Evolutionary conservation across 2,329 filamentous ascomycete species (phyloP), one percentile per base, ranked within the genome.

Genomic region (Neonectria neomacrospora): DNA sequence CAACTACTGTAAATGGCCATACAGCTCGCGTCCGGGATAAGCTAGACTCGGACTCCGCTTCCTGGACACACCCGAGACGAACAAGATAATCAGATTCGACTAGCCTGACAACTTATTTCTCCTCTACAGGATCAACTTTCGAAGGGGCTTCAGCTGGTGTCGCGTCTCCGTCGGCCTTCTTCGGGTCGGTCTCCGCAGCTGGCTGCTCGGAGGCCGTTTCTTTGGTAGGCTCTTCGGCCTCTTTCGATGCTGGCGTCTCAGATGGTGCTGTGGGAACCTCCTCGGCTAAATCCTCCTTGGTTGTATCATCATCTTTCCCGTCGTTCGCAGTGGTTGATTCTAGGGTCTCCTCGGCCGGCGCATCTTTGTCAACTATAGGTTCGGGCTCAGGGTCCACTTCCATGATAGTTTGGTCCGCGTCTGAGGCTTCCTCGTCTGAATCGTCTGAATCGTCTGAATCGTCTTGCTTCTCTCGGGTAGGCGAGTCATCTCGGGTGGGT

Each of bases 401-500:
- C 14, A 75, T 47, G 14, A 75, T 63, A n/a, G 72, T 72, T 53
- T 70, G 67, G 9, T 75, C 71, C 3, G 69, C 67, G 11, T 73
- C 73, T 10, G 61, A 54, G 6, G 64, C 48, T 9, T 42, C 58
- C 23, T 67, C 37, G n/a, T 41, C 37, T n/a, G 8, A n/a, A 6
- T 58, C 63, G 18, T 63, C 44, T 12, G 64, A 58, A 16, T 68
- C 51, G 11, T 59, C 41, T 8, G 63, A 58, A 4, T 65, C 58
- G 11, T 67, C 61, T 12, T 68, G n/a, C 11, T 11, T 20, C n/a
- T 50, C 47, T 34, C 26, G 45, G 14, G 45, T 48, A 23, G 26
- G 45, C n/a, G 45, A 26, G 45, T 30, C 53, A 20, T 62, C 63
- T 42, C 72, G 62, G 8, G 55, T 16, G 7, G 51, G 8, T 30